phyloP scores from a whole-genome alignment of 148 eudicot species.

The Chenopodium album region DNA sequence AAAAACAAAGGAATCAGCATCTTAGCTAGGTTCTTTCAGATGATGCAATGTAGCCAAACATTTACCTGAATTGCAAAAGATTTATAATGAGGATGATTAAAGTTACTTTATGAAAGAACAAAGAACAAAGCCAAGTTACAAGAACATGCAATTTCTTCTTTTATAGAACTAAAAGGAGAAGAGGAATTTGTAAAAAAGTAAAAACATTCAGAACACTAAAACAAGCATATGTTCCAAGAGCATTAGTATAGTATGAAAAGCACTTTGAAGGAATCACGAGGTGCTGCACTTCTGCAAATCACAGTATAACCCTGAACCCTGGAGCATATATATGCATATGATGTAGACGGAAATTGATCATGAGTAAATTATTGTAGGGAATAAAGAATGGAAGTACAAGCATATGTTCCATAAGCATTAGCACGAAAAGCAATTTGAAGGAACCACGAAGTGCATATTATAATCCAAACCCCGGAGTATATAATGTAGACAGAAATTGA shows the following conservation, averaged over 20 bases:
- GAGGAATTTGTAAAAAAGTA: no score
- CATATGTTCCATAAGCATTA: no score
- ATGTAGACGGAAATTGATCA: no score
- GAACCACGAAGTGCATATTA: no score
- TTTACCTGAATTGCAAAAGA: background rate
- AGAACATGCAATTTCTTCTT: background rate
- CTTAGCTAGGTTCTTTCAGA: background rate
- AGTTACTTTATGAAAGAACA: slow-evolving; percentile 12
- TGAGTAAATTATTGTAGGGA: no score
- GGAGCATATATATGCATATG: no score
- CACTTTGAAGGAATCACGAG: background rate
- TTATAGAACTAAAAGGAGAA: no score
- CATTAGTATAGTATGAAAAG: background rate
- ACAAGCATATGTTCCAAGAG: slow-evolving; percentile 14
- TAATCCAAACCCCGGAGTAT: no score
- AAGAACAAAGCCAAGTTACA: slow-evolving; percentile 14
- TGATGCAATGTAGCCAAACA: background rate
- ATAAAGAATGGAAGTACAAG: no score
- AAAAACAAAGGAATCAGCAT: slow-evolving; percentile 19
- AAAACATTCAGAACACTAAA: background rate
- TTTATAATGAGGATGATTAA: slow-evolving; percentile 4
- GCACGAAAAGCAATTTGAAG: no score
- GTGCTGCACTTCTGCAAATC: background rate
- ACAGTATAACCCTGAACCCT: no score
- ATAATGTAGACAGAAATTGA: no score